Evolutionary conservation across 2,329 filamentous ascomycete genomes (phyloP), one percentile per base, ranked within the genome.

Genomic region (Tolypocladium tropicale): DNA sequence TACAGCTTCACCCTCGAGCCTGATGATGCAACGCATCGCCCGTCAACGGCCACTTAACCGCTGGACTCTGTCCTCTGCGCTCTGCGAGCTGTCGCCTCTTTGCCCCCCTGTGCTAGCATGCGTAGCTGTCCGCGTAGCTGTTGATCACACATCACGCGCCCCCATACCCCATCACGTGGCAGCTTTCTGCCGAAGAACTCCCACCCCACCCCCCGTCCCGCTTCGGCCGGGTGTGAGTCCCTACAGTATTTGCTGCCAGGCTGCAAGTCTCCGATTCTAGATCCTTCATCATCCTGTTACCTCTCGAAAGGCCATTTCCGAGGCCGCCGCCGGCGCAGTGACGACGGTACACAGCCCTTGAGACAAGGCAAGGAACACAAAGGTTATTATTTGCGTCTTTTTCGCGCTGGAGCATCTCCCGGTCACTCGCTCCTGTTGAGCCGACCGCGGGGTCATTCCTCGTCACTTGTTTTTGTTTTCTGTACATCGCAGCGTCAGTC

Each of bases 391-490:
- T 5, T 32, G 10, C 18, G 18, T 12, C 10, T 14, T 50, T 50
- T n/a, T n/a, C 18, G 12, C 46, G 6, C 46, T 3, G 28, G 28
- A 33, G 28, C 4, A 6, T 4, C 46, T 50, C 28, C 46, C 46
- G 18, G 18, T 50, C 46, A 7, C 28, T 21, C 28, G 28, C 46
- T 23, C 28, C 25, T 16, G 25, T 50, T 18, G 54, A 49, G 56
- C 53, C 50, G 11, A 28, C 56, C 7, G 56, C 52, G 54, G 58
- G 54, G 58, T 55, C 30, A 21, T 21, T 32, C 52, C 55, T n/a
- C 32, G 46, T 49, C 28, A 49, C n/a, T 50, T 21, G 28, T 6
- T 33, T 50, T 23, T 32, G 28, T 21, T 49, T 14, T 18, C 46
- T 33, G 53, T 53, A 33, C 32, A 28, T 51, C 48, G 23, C 51